phyloP scores from a whole-genome alignment of 352 stramenopile species.

The Phytophthora tubulina region DNA sequence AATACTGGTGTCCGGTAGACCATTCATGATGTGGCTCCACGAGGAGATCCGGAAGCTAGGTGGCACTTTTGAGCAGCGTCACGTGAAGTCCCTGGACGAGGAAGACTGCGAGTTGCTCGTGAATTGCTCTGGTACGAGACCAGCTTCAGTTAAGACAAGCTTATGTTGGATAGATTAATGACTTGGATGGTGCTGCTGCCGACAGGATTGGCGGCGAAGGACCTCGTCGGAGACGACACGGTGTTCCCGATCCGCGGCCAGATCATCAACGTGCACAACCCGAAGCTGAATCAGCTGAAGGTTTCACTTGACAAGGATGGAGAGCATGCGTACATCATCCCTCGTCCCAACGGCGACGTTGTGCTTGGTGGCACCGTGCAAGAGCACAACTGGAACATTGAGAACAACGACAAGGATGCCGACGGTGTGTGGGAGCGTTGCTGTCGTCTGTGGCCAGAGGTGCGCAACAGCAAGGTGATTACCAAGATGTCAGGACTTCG shows the following conservation, averaged over 20 bases:
- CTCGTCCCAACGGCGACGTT: constrained; percentile 64
- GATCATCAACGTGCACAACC: constrained; percentile 69
- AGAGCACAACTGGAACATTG: constrained; percentile 60
- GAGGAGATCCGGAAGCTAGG: constrained; percentile 55
- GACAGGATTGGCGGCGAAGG: constrained; percentile 49
- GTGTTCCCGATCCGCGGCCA: constrained; percentile 71
- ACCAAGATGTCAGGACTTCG: constrained; percentile 54
- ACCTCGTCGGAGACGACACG: constrained; percentile 53
- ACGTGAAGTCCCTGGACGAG: constrained; percentile 44
- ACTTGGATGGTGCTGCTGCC: not conserved
- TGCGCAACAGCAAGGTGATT: constrained; percentile 57
- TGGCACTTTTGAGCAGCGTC: constrained; percentile 61
- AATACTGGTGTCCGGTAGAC: constrained; percentile 30
- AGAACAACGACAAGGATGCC: constrained; percentile 53
- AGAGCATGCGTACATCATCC: constrained; percentile 77
- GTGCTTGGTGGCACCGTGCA: constrained; percentile 75
- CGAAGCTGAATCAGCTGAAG: constrained; percentile 44
- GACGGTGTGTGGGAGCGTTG: constrained; percentile 63
- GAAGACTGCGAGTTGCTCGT: constrained; percentile 63
- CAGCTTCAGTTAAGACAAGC: not conserved
- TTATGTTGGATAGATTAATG: not conserved
- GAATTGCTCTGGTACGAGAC: constrained; percentile 61
- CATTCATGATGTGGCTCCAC: constrained; percentile 61
- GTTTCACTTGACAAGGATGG: constrained; percentile 55
- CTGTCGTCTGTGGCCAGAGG: constrained; percentile 49